Conservation (phyloP, 208 protist species). For the Leptomonas seymouri region DNA sequence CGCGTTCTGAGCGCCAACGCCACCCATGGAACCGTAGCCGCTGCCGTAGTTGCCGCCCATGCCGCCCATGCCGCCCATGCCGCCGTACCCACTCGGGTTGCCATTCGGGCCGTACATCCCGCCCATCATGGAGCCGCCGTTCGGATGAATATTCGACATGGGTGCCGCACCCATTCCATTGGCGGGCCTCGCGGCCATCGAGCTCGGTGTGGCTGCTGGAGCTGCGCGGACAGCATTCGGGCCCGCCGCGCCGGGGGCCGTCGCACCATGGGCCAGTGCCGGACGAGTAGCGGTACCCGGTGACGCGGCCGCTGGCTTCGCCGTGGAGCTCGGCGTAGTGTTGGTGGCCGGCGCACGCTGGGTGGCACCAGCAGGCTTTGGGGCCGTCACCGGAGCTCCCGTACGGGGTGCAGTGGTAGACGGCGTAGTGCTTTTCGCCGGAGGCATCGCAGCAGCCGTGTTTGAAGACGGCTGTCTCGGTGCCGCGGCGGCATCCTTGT, state of each 20-base stretch:
- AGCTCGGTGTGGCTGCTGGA: not conserved
- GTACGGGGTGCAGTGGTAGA: too few species aligned
- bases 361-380: not conserved
- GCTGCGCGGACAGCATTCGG: not conserved
- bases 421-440: too few species aligned
- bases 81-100: conserved; percentile 1
- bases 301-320: not conserved
- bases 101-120: conserved; percentile 19
- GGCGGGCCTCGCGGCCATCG: not conserved
- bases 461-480: not conserved
- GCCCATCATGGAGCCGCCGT: conserved; percentile 32
- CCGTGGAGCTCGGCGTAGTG: not conserved
- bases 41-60: conserved; percentile 15
- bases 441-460: conserved; percentile 1
- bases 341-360: not conserved
- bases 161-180: not conserved
- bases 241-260: not conserved
- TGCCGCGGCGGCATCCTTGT: conserved; percentile 3
- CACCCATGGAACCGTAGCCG: conserved; percentile 13
- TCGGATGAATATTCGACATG: conserved; percentile 18
- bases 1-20: conserved; percentile 5
- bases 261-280: not conserved
- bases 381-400: too few species aligned
- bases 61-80: conserved; percentile 10
- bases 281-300: not conserved